A percentile compares a stretch with the other conserved stretches of the same genome.
Evolutionary conservation across 192 early-diverging fungal genomes (phyloP).

Genomic region (Mortierella antarctica): DNA sequence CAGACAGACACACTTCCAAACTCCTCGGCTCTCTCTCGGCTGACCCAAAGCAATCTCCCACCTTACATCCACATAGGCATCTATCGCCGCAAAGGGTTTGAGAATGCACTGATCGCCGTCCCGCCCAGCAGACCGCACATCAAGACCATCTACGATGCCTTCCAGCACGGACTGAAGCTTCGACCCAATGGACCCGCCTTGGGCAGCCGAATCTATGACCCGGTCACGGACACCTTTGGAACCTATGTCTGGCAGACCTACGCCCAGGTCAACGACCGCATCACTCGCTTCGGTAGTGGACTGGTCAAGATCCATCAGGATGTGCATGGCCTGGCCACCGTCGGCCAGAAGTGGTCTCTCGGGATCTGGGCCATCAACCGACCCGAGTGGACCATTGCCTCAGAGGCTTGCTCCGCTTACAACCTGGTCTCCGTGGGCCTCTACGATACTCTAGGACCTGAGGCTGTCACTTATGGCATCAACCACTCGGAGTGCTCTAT

Average conservation of each 20-base stretch:
- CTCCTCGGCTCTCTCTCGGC: neutral
- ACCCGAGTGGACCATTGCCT: conserved; percentile 80
- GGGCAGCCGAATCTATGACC: conserved; percentile 68
- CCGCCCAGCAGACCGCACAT: conserved; percentile 27
- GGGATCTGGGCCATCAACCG: conserved; percentile 84
- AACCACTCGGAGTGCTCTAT: conserved; percentile 84
- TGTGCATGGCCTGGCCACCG: conserved; percentile 1
- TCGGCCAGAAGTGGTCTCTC: conserved; percentile 55
- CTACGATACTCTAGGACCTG: conserved; percentile 91
- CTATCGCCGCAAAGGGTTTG: conserved; percentile 37
- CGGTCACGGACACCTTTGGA: conserved; percentile 65
- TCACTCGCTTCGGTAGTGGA: conserved; percentile 76
- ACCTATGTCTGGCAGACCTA: conserved; percentile 80
- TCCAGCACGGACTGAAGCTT: conserved; percentile 55
- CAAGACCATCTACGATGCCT: conserved; percentile 44
- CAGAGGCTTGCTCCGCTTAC: conserved; percentile 74
- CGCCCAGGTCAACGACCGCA: conserved; percentile 66
- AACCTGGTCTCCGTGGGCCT: conserved; percentile 78
- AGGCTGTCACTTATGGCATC: conserved; percentile 85
- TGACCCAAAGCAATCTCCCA: neutral
- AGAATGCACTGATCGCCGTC: conserved; percentile 12
- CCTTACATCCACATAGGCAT: conserved; percentile 14
- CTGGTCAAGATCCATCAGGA: conserved; percentile 64
- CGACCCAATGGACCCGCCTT: conserved; percentile 66
- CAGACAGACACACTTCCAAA: neutral